phyloP scores from a whole-genome alignment of 2,329 filamentous ascomycete species.

The Hypoxylon sp. region DNA sequence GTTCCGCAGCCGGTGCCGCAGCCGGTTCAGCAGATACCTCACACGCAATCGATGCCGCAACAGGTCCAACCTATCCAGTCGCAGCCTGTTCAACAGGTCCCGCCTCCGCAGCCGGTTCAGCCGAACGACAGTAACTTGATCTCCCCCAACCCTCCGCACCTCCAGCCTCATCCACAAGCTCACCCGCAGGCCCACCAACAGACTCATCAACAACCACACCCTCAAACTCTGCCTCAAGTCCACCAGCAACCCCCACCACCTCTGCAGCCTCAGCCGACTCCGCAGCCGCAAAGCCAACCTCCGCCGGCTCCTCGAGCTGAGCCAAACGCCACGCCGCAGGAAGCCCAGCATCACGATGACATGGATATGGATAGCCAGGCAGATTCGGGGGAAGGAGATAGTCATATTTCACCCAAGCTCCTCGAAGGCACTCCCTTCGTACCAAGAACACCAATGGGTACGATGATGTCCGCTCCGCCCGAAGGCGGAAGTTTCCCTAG shows the following conservation, averaged over 20 bases:
- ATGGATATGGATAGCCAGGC: conserved; percentile 68
- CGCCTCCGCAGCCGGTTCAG: conserved; percentile 51
- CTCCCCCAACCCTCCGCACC: conserved; percentile 53
- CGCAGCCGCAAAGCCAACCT: conserved; percentile 49
- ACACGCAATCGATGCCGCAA: conserved; percentile 53
- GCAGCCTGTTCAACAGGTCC: conserved; percentile 48
- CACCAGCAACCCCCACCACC: conserved; percentile 52
- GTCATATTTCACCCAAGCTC: conserved; percentile 63
- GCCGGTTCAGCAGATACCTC: conserved; percentile 52
- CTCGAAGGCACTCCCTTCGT: conserved; percentile 66
- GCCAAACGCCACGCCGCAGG: conserved; percentile 53
- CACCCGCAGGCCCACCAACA: conserved; percentile 48
- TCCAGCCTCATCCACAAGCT: conserved; percentile 47
- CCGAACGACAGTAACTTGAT: conserved; percentile 53
- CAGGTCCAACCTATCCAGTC: conserved; percentile 50
- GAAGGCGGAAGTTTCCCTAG: conserved; percentile 76
- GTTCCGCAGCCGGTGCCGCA: conserved; percentile 52
- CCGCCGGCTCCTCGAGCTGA: conserved; percentile 52
- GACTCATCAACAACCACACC: conserved; percentile 42
- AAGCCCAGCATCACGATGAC: conserved; percentile 61
- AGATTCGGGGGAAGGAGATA: conserved; percentile 62
- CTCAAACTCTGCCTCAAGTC: conserved; percentile 51
- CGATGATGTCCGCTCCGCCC: conserved; percentile 74
- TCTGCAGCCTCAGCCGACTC: conserved; percentile 51
- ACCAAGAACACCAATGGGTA: conserved; percentile 68